phyloP scores from a whole-genome alignment of 306 rosid genomes.

The Gastrolobium villosum region DNA sequence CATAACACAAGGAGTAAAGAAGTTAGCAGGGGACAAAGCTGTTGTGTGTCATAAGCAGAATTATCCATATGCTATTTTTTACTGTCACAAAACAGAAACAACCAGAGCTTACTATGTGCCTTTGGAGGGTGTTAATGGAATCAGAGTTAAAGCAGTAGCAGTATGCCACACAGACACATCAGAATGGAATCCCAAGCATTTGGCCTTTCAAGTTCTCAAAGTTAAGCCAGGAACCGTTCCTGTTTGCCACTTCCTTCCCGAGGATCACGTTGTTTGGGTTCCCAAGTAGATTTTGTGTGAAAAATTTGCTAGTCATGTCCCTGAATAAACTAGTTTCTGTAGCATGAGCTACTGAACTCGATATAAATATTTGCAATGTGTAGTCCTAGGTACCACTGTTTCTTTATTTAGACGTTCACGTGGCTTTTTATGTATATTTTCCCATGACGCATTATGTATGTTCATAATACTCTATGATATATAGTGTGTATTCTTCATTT shows the following conservation, averaged over 20 bases:
- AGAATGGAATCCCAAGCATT: constrained; percentile 83
- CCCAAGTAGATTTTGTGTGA: constrained; percentile 43
- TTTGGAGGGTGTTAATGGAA: constrained; percentile 65
- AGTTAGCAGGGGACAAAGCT: constrained; percentile 49
- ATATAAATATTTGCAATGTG: neutral
- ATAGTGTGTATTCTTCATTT: neutral
- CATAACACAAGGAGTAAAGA: constrained; percentile 53
- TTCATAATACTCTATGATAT: constrained; percentile 1
- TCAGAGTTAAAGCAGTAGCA: constrained; percentile 69
- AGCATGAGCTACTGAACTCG: constrained; percentile 9
- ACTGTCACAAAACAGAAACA: constrained; percentile 67
- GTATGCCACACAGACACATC: constrained; percentile 82
- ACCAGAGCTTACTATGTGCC: constrained; percentile 63
- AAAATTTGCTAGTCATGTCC: neutral
- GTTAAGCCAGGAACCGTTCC: constrained; percentile 85
- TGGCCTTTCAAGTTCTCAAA: constrained; percentile 83
- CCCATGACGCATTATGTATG: constrained; percentile 2
- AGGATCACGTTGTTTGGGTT: constrained; percentile 87
- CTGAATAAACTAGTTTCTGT: constrained; percentile 36
- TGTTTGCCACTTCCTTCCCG: constrained; percentile 86
- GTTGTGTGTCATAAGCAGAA: constrained; percentile 81
- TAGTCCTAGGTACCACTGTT: neutral
- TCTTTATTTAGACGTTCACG: neutral
- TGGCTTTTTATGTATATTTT: constrained; percentile 20
- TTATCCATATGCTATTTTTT: constrained; percentile 80